These are phyloP conservation scores for Cercospora canescens DNA, from an alignment of 2,329 filamentous ascomycete genomes.

Conservation along the genomic window DNA sequence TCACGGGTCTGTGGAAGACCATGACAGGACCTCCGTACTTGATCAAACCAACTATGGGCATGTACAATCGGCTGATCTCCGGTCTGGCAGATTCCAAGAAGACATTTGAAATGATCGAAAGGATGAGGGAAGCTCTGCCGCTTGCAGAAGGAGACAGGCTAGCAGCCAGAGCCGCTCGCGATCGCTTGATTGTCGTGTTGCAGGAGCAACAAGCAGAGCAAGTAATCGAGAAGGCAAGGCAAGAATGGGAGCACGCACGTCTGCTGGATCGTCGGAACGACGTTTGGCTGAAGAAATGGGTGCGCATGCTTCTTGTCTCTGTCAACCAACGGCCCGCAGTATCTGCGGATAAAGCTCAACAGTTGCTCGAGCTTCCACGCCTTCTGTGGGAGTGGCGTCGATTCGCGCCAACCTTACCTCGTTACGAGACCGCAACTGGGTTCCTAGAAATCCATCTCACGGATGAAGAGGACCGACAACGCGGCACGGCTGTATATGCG, in stretches of 20 bases:
- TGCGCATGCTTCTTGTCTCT: slow-evolving; percentile 28
- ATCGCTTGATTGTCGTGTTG: not conserved
- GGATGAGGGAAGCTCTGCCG: slow-evolving; percentile 28
- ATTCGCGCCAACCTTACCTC: slow-evolving; percentile 21
- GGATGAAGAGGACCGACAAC: slow-evolving; percentile 6
- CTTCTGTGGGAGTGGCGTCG: slow-evolving; percentile 31
- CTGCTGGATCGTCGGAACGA: slow-evolving; percentile 25
- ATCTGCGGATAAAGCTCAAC: not conserved
- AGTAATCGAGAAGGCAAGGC: slow-evolving; percentile 16
- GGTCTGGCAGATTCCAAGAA: slow-evolving; percentile 22
- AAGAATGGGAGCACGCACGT: slow-evolving; percentile 23
- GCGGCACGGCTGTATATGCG: not conserved
- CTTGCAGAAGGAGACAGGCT: not conserved
- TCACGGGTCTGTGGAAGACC: slow-evolving; percentile 57
- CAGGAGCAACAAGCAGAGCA: not conserved
- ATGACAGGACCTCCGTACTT: slow-evolving; percentile 62
- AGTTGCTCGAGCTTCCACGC: slow-evolving; percentile 24
- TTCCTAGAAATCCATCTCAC: slow-evolving; percentile 29
- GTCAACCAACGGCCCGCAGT: not conserved
- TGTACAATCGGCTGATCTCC: slow-evolving; percentile 48
- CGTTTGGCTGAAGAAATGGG: slow-evolving; percentile 31
- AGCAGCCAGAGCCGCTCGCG: not conserved
- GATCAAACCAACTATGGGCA: slow-evolving; percentile 57
- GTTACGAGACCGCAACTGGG: slow-evolving; percentile 35
- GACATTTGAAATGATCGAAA: slow-evolving; percentile 21